A percentile compares a stretch with the other conserved stretches of the same genome.
phyloP scores from a whole-genome alignment of 495 filamentous ascomycete genomes.

The Bryoglossum gracile region DNA sequence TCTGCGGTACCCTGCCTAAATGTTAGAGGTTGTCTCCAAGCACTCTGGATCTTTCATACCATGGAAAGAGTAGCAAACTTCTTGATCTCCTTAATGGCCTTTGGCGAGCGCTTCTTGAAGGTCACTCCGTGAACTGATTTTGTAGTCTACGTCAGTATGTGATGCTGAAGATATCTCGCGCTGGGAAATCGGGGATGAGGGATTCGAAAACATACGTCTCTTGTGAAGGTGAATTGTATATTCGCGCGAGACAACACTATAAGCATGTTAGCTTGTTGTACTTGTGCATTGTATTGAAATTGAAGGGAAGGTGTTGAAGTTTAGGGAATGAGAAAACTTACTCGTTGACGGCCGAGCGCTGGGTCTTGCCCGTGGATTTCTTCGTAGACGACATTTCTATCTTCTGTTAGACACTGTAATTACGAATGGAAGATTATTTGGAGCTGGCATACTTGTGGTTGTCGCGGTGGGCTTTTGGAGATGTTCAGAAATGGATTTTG shows the following conservation, averaged over 20 bases:
- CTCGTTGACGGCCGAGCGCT: slow-evolving; percentile 88
- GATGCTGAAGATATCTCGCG: slow-evolving; percentile 15
- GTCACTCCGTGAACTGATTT: slow-evolving; percentile 90
- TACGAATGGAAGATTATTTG: no score
- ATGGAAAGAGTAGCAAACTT: slow-evolving; percentile 86
- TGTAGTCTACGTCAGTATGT: no score
- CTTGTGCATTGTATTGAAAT: no score
- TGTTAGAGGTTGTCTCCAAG: background rate
- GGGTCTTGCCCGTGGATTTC: slow-evolving; percentile 60
- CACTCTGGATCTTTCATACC: slow-evolving; percentile 56
- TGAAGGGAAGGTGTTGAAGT: no score
- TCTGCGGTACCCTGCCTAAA: slow-evolving; percentile 77
- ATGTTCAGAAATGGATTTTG: slow-evolving; percentile 4
- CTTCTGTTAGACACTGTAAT: slow-evolving; percentile 16
- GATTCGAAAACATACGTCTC: slow-evolving; percentile 77
- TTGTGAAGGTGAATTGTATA: slow-evolving; percentile 99
- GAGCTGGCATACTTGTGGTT: slow-evolving; percentile 17
- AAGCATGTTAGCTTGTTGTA: no score
- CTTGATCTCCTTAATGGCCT: slow-evolving; percentile 98
- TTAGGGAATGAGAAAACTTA: no score
- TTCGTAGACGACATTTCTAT: slow-evolving; percentile 71
- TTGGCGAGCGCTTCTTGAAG: slow-evolving; percentile 99
- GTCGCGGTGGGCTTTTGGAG: no score
- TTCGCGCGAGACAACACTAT: slow-evolving; percentile 98
- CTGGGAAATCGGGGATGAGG: no score